Evolutionary conservation across 225 moss, liverwort and hornwort genomes (phyloP), one percentile per base, ranked within the genome.

Genomic region (Climacium dendroides): DNA sequence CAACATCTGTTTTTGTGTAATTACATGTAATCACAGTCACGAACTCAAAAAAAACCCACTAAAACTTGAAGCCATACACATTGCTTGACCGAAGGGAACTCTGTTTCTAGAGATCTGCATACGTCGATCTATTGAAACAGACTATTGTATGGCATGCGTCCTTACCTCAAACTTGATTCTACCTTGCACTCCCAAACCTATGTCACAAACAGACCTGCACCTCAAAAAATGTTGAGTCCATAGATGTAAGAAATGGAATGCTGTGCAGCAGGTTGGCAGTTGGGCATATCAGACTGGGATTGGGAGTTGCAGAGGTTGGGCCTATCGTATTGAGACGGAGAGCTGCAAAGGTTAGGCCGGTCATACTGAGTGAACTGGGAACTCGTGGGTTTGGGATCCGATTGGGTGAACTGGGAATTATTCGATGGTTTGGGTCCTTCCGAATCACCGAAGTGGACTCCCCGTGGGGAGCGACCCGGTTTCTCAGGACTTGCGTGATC

Each of bases 221-320:
- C 9, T 89, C 82, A 89, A 80, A 47, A 87, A 87, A 85, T 91
- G 82, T 91, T 66, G 53, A 91, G 81, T 43, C 89, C 89, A 69
- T 88, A 90, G 83, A 86, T 53, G 45, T 89, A 85, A 35, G 89
- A 88, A 83, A 91, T 59, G 82, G 91, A 91, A 79, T 89, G 91
- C 61, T 91, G 87, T 74, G 67, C 10, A 86, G 91, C 89, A 26
- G 85, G 88, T 74, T 89, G 91, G 29, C 85, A 88, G 66, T 79
- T 45, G 55, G 12, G 55, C 71, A 81, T 78, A 48, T 91, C 81
- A 17, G 87, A 87, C 22, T 91, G 84, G 37, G 89, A 74, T 16
- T 84, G 80, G 28, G 80, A 75, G 81, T 74, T 86, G 86, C 86
- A 86, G 18, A 83, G 86, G 79, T 88, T 88, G 59, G 83, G 79